These are phyloP conservation scores for Cordyceps javanica DNA, from an alignment of 2,329 filamentous ascomycete genomes.

Conservation along the genomic window DNA sequence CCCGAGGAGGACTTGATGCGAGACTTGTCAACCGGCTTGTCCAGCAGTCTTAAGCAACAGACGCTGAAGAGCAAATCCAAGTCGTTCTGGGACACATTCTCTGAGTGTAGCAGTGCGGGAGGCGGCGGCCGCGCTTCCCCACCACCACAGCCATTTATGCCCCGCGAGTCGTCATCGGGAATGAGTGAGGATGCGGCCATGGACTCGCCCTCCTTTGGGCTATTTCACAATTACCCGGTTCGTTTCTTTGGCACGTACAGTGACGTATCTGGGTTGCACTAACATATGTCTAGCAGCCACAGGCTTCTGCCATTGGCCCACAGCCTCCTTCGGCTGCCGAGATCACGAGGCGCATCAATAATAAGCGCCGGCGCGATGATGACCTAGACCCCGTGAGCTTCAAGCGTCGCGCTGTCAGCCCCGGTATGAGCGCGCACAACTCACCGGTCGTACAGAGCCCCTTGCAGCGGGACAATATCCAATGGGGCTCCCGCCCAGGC, in stretches of 20 bases:
- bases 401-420: slow-evolving; percentile 86
- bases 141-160: slow-evolving; percentile 57
- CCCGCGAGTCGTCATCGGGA: slow-evolving; percentile 52
- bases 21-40: slow-evolving; percentile 42
- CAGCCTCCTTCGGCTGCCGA: slow-evolving; percentile 63
- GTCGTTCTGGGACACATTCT: slow-evolving; percentile 70
- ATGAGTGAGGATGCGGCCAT: slow-evolving; percentile 66
- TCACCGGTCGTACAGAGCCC: slow-evolving; percentile 84
- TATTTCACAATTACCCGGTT: slow-evolving; percentile 29
- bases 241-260: background rate
- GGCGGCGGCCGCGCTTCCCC: slow-evolving; percentile 50
- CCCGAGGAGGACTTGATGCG: slow-evolving; percentile 66
- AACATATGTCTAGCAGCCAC: slow-evolving; percentile 18
- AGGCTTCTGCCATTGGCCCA: slow-evolving; percentile 25
- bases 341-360: slow-evolving; percentile 70
- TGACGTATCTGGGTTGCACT: slow-evolving; percentile 5
- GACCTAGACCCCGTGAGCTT: slow-evolving; percentile 84
- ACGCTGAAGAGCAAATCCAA: slow-evolving; percentile 64
- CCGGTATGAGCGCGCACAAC: slow-evolving; percentile 84
- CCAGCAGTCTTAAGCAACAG: slow-evolving; percentile 69
- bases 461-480: slow-evolving; percentile 61
- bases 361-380: slow-evolving; percentile 81
- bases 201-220: slow-evolving; percentile 55
- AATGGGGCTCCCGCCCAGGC: slow-evolving; percentile 67
- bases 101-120: slow-evolving; percentile 54